A percentile compares a stretch with the other conserved stretches of the same genome.
Evolutionary conservation across 228 moss, liverwort and hornwort species (phyloP).

Genomic region (Sphagnum fallax): DNA sequence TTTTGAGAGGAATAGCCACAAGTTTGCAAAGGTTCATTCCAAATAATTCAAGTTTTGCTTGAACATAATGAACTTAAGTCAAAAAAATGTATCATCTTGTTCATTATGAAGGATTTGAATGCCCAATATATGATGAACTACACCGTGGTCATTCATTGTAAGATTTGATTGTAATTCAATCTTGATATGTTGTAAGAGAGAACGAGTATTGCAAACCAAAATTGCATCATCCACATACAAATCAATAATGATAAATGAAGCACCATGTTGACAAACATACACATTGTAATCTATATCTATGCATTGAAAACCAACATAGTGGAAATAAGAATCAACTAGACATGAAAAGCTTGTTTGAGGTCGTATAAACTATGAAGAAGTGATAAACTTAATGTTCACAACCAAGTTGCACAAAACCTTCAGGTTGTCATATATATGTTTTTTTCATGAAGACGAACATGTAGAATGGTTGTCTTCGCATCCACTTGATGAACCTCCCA

Average conservation of each 20-base stretch:
- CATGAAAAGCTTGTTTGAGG: neutral
- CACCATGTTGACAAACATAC: neutral
- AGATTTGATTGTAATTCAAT: neutral
- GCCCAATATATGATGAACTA: neutral
- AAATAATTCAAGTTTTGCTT: neutral
- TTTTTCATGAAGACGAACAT: neutral
- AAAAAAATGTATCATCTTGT: neutral
- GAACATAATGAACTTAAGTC: neutral
- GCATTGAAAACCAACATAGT: neutral
- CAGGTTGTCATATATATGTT: neutral
- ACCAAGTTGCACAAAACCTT: neutral
- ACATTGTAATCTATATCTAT: neutral
- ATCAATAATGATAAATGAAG: neutral
- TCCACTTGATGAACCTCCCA: neutral
- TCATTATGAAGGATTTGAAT: neutral
- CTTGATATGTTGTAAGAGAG: neutral
- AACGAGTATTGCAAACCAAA: neutral
- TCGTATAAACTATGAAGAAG: neutral
- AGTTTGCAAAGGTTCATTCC: neutral
- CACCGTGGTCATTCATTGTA: too few species aligned
- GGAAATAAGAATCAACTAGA: neutral
- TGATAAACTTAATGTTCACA: neutral
- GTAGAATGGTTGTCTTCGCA: neutral
- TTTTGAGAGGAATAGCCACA: neutral
- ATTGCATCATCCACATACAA: constrained; percentile 1